Base-by-base conservation (phyloP, 345 rosid species). In the Moricandia arvensis region DNA sequence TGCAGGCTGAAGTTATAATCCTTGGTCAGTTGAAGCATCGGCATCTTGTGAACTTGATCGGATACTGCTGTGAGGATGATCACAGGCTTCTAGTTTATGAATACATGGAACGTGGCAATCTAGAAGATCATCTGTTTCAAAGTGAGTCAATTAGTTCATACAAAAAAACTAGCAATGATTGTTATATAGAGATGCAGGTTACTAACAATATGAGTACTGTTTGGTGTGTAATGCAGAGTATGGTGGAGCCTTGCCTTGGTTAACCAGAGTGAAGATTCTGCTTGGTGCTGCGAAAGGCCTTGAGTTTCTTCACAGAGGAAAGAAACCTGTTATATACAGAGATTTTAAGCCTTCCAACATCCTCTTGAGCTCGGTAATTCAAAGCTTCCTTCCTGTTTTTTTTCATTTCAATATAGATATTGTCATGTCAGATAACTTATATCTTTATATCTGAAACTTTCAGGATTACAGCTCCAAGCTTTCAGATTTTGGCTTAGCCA, bases 261-360 rank as follows among this genome's bases (percentile, higher is more conserved):
- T 86, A 41, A 85, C 84, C 9, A 87, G 98, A 85, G 89, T 93
- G 89, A 93, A 87, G 80, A 89, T 93, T 37, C 91, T 88, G 2
- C 59, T 89, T 15, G 95, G 88, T 79, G 96, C 97, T n/a, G 98
- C 97, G 0, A 87, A 87, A 71, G 97, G 98, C 24, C 79, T 93
- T 12, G 97, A 85, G 57, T 90, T 93, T 63, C 91, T 93, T 37
- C 98, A 93, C 69, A 88, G 83, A 79, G 80, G 75, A 47, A 87
- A 86, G 45, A 88, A 84, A 69, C 98, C 95, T 5, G 93, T 93
- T 37, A 93, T 90, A 33, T 90, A 80, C 82, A 73, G 97, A 24
- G 98, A 93, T 75, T 90, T 90, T 45, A 93, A 93, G 65, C 75
- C 98, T 74, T 90, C 97, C 2, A 90, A 93, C 64, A 83, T 93